Percentiles rank a stretch among this genome's conserved stretches.
phyloP scores from a whole-genome alignment of 768 basidiomycete species.

The Boletus reticulatus region DNA sequence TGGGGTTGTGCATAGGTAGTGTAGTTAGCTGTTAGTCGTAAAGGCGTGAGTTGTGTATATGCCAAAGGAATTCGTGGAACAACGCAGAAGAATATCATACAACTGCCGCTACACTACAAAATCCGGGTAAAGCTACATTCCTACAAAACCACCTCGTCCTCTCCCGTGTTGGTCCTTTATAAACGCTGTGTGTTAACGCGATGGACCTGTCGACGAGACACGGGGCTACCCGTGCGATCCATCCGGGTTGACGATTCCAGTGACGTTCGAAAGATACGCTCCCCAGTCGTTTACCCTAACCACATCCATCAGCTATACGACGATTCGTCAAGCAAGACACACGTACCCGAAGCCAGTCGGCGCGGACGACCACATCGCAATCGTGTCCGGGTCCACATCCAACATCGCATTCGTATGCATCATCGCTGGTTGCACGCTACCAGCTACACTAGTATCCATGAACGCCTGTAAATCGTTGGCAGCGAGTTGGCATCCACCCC shows the following conservation, averaged over 20 bases:
- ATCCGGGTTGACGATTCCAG: constrained; percentile 23
- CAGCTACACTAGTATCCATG: constrained; percentile 4
- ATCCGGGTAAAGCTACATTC: too few relatives aligned
- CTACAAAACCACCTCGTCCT: too few relatives aligned
- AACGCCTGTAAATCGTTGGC: constrained; percentile 13
- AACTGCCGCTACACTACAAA: too few relatives aligned
- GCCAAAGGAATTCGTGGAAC: too few relatives aligned
- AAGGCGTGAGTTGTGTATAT: too few relatives aligned
- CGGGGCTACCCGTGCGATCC: neutral
- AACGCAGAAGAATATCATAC: too few relatives aligned
- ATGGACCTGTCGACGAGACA: too few relatives aligned
- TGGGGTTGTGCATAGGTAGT: constrained; percentile 16
- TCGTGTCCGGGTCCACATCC: constrained; percentile 45
- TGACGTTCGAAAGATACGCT: constrained; percentile 33
- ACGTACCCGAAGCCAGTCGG: constrained; percentile 61
- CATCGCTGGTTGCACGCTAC: neutral
- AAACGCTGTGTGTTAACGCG: too few relatives aligned
- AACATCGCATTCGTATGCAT: constrained; percentile 2
- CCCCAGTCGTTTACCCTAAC: constrained; percentile 42
- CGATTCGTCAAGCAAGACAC: neutral
- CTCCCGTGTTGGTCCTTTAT: too few relatives aligned
- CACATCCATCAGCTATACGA: neutral
- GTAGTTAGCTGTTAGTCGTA: neutral
- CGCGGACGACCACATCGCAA: constrained; percentile 63
- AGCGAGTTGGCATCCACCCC: neutral